These are phyloP conservation scores for Daucus carota DNA, from an alignment of 129 eudicot species.

Conservation along the genomic window DH1_v3.0 NC_030389.2:32787501-32788000, in stretches of 20 bases:
- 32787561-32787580: too few relatives aligned
- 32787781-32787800: background rate
- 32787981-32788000: too few relatives aligned
- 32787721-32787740: rapidly evolving
- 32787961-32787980: background rate
- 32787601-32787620: too few relatives aligned
- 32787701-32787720: background rate
- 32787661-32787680: too few relatives aligned
- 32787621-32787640: too few relatives aligned
- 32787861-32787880: background rate
- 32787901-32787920: background rate
- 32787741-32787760: background rate
- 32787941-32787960: background rate
- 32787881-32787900: too few relatives aligned
- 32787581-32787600: too few relatives aligned
- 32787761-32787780: background rate
- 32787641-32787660: too few relatives aligned
- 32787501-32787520: too few relatives aligned
- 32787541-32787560: too few relatives aligned
- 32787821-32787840: background rate
- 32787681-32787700: too few relatives aligned
- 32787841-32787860: background rate
- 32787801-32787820: background rate
- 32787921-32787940: background rate
- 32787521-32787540: too few relatives aligned